Evolutionary conservation across 768 basidiomycete genomes (phyloP), one percentile per base, ranked within the genome.

Genomic region (Galerina sulciceps): DNA sequence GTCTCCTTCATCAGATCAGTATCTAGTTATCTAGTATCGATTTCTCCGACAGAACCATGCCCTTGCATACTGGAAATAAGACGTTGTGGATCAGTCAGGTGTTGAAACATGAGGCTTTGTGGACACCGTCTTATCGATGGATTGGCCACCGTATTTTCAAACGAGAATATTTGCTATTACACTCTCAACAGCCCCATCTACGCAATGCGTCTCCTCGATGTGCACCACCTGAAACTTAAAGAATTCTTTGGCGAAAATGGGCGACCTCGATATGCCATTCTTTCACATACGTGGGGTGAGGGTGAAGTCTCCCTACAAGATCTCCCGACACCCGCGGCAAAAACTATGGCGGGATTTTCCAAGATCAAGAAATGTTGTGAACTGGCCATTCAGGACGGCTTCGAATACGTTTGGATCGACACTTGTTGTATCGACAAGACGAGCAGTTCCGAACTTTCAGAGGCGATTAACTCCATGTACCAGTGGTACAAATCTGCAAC

Each of bases 141-240:
- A 31, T 31, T 31, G 26, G 8, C 4, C 26, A 31, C 26, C 26
- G 26, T 8, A 8, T 8, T 31, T 31, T 31, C 26, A 0, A 3
- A 31, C 26, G 8, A 31, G 26, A 8, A 5, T 8, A 31, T 31
- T 31, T 31, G 26, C 26, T 31, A 31, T 31, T 31, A 8, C 26
- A 31, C 8, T 31, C 26, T 31, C 26, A 31, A 31, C 26, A 31
- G 26, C 26, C 26, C 26, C 26, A 4, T 31, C 26, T 31, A 31
- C 26, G 8, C 26, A 31, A 31, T 31, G 26, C 26, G 26, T 31
- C 26, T 31, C 5, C 26, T 31, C 26, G 26, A 31, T 31, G 26
- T 31, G 26, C 26, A 31, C 26, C 26, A 49, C 4, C 78, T 79
- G 58, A 59, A 71, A 14, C 67, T 73, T 2, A 65, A 65, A 6